These are phyloP conservation scores for Hypoxylon crocopeplum DNA, from an alignment of 495 filamentous ascomycete species.

Conservation along the genomic window DNA sequence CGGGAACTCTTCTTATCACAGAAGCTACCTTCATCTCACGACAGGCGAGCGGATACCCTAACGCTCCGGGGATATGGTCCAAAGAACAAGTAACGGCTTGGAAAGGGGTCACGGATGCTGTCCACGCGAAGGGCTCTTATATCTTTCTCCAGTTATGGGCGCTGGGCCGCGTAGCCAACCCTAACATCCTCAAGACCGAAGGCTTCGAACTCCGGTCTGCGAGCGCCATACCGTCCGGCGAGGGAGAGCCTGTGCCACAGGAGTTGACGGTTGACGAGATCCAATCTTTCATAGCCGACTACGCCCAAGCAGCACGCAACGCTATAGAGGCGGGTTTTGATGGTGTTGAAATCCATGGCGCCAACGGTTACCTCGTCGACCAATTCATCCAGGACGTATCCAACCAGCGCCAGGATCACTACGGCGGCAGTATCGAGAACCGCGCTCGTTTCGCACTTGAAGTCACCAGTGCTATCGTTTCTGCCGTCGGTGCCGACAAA, in stretches of 20 bases:
- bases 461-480: constrained; percentile 61
- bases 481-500: constrained; percentile 66
- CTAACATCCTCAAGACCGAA: constrained; percentile 42
- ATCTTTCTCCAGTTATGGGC: constrained; percentile 69
- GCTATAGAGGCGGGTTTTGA: constrained; percentile 73
- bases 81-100: constrained; percentile 63
- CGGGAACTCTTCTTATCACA: constrained; percentile 66
- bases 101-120: constrained; percentile 64
- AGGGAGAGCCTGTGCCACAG: constrained; percentile 51
- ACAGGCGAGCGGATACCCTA: constrained; percentile 42
- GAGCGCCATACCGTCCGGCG: constrained; percentile 53
- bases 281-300: constrained; percentile 54
- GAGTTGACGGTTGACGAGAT: constrained; percentile 64
- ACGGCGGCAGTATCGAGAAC: constrained; percentile 72
- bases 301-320: constrained; percentile 62
- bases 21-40: constrained; percentile 62
- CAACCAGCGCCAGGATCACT: constrained; percentile 69
- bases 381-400: constrained; percentile 69
- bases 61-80: constrained; percentile 65
- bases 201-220: constrained; percentile 50
- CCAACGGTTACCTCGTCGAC: constrained; percentile 76
- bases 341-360: constrained; percentile 75
- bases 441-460: constrained; percentile 66
- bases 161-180: constrained; percentile 40
- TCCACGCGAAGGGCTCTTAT: constrained; percentile 65